Base-by-base conservation (phyloP, 305 asterid species). In the Ajuga reptans region DNA sequence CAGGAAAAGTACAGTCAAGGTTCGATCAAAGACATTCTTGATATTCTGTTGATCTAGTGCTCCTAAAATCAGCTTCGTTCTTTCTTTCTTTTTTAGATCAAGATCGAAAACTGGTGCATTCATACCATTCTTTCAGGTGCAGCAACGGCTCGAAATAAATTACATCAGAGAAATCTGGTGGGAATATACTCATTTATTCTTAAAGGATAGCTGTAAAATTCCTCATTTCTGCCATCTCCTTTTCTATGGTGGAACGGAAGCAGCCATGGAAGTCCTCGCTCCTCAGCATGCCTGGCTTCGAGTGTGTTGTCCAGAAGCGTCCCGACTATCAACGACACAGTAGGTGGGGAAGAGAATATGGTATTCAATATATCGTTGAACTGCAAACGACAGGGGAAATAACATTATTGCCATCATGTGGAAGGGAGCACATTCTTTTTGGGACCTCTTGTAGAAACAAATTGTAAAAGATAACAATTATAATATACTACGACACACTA, bases 251-350 rank as follows among this genome's bases (percentile, higher is more conserved):
- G 93, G 82, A 94, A 94, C 0, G 95, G 96, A 9, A 74, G 68
- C 43, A 89, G 61, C 99, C 99, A 94, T 0, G 96, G 93, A 42
- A 94, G 66, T 17, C 99, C 99, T 52, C 99, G 79, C 14, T 94
- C 99, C 0, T 75, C 84, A 0, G 86, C 9, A 9, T 80, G 84
- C 42, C 72, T 66, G 0, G 91, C 90, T 68, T 91, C 88, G 0
- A 91, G 87, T 3, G 93, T 91, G 80, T 87, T 87, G 85, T 93
- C 97, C 57, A 93, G 53, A 24, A 89, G 6, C 1, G 82, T 59
- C 12, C 91, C 99, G 0, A 87, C 86, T 24, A 84, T 84, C 64
- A 87, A 78, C 2, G 97, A 90, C 78, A 94, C 99, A 0, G 91
- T 81, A 0, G 99, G 88, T 1, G 99, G 79, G 0, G 97, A 93